A percentile compares a stretch with the other conserved stretches of the same genome.
Conservation (phyloP, 306 rosid genomes). For the Hylodesmum podocarpum region DNA sequence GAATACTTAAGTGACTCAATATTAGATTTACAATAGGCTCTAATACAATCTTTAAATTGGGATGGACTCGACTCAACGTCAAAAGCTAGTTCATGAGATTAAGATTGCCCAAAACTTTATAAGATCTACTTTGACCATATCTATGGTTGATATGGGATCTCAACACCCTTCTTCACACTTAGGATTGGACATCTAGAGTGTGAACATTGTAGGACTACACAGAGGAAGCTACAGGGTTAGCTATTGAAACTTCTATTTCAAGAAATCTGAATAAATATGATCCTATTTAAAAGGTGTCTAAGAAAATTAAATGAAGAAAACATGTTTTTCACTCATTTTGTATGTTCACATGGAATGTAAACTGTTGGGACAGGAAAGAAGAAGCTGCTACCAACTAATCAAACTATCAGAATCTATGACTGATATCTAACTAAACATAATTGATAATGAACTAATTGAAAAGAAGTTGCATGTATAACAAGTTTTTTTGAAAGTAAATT, state of each 20-base stretch:
- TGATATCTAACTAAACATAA: not conserved
- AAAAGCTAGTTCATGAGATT: too few species aligned
- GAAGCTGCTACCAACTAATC: not conserved
- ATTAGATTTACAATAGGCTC: not conserved
- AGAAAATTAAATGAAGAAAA: not conserved
- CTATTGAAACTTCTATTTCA: not conserved
- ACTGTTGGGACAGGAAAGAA: not conserved
- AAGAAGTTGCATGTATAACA: not conserved
- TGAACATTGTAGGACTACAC: too few species aligned
- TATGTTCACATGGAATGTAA: not conserved
- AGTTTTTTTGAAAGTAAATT: conserved; percentile 8
- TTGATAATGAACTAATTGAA: not conserved
- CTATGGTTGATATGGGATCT: too few species aligned
- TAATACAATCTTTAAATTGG: too few species aligned
- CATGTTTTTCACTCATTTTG: not conserved
- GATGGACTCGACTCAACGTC: too few species aligned
- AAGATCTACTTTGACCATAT: too few species aligned
- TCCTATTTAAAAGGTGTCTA: conserved; percentile 1
- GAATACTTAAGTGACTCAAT: too few species aligned
- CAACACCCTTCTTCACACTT: too few species aligned
- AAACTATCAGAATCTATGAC: not conserved
- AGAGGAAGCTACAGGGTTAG: not conserved
- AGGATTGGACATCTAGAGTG: too few species aligned
- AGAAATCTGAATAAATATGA: not conserved
- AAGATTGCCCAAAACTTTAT: too few species aligned